Conservation (phyloP, 2,329 filamentous ascomycete species). For the Ophiostoma sp. region DNA sequence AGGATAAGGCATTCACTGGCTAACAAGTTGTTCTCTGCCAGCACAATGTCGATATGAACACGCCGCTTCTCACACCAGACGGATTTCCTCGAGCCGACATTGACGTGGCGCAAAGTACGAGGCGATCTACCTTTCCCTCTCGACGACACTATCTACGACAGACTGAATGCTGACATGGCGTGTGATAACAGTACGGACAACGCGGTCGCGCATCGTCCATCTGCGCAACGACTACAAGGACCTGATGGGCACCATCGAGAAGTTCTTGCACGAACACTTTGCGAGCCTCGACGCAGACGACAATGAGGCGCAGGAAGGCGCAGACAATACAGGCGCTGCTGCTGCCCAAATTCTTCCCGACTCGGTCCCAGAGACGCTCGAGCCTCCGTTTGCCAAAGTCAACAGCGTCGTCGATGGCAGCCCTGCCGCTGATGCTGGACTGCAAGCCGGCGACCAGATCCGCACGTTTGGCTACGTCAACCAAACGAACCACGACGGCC, state of each 20-base stretch:
- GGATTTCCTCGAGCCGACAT: conserved; percentile 92
- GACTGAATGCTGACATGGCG: conserved; percentile 26
- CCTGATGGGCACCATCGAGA: conserved; percentile 80
- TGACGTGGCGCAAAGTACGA: conserved; percentile 86
- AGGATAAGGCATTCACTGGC: not conserved
- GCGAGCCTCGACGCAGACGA: conserved; percentile 61
- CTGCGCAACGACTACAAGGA: conserved; percentile 92
- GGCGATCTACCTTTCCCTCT: not conserved
- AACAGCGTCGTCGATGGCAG: conserved; percentile 77
- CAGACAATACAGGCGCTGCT: conserved; percentile 25
- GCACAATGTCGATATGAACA: conserved; percentile 94
- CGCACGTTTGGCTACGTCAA: conserved; percentile 84
- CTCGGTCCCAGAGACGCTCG: conserved; percentile 40
- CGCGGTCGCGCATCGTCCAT: conserved; percentile 82
- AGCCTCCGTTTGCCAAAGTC: conserved; percentile 77
- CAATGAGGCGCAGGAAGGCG: conserved; percentile 33
- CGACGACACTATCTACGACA: not conserved
- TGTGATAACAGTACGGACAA: conserved; percentile 77
- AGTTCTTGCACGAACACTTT: conserved; percentile 85
- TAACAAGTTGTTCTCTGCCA: conserved; percentile 41
- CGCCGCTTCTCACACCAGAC: conserved; percentile 79
- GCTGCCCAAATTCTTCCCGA: conserved; percentile 35
- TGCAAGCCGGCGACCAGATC: conserved; percentile 78
- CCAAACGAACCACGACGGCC: conserved; percentile 78
- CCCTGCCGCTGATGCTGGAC: conserved; percentile 78